A percentile compares a stretch with the other conserved stretches of the same genome.
Evolutionary conservation across 116 monocot genomes (phyloP).

Genomic region (Trichopus zeylanicus): DNA sequence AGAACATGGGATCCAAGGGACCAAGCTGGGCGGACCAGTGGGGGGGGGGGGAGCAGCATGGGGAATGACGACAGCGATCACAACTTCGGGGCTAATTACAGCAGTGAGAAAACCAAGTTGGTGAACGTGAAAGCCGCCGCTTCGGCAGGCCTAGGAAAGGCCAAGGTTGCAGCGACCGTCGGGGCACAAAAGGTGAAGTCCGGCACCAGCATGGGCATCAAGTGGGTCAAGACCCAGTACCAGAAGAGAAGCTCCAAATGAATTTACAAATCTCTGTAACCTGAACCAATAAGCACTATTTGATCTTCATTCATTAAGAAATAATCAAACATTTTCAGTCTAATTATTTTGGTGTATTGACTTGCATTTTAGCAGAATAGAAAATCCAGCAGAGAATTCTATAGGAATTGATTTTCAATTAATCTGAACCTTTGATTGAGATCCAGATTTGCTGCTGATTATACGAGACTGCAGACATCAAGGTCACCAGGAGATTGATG

Average conservation of each 20-base stretch:
- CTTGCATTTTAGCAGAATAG: too few relatives aligned
- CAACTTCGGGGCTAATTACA: not conserved
- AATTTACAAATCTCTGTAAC: too few relatives aligned
- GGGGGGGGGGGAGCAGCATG: constrained; percentile 15
- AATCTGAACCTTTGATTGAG: too few relatives aligned
- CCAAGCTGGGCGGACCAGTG: constrained; percentile 51
- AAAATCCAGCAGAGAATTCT: too few relatives aligned
- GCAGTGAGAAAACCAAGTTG: constrained; percentile 42
- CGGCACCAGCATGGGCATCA: constrained; percentile 46
- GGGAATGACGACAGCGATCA: constrained; percentile 2
- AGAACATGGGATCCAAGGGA: constrained; percentile 26
- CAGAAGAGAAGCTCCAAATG: constrained; percentile 66
- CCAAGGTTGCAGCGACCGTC: constrained; percentile 31
- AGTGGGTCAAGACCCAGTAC: constrained; percentile 72
- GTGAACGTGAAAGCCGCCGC: constrained; percentile 31
- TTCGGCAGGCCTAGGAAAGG: constrained; percentile 36
- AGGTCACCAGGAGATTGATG: too few relatives aligned
- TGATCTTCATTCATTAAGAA: too few relatives aligned
- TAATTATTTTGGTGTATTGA: too few relatives aligned
- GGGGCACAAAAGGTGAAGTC: constrained; percentile 68
- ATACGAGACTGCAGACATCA: too few relatives aligned
- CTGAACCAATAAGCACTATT: too few relatives aligned
- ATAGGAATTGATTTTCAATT: too few relatives aligned
- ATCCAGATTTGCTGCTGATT: too few relatives aligned
- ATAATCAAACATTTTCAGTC: too few relatives aligned